Conservation (phyloP, 2,329 filamentous ascomycete genomes). For the Raffaelea ambrosiae region DNA sequence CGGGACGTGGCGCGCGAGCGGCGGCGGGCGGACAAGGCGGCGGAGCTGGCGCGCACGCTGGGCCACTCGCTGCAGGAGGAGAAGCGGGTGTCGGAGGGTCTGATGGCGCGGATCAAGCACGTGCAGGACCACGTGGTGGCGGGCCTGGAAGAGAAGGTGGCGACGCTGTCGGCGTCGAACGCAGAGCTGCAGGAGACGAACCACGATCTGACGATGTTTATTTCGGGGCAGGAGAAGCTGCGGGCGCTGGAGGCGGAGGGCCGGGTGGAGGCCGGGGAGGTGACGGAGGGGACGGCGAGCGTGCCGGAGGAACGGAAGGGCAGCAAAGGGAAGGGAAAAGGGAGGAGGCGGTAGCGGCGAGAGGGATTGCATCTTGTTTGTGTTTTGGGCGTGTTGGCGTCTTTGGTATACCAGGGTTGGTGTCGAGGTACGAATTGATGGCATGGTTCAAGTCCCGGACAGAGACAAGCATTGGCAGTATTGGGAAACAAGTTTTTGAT, state of each 20-base stretch:
- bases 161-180: slow-evolving; percentile 52
- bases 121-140: slow-evolving; percentile 56
- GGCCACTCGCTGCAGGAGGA: slow-evolving; percentile 76
- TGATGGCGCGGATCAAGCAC: slow-evolving; percentile 75
- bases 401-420: too few relatives aligned
- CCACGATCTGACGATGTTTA: slow-evolving; percentile 78
- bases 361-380: too few relatives aligned
- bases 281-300: slow-evolving; percentile 64
- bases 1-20: slow-evolving; percentile 62
- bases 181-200: slow-evolving; percentile 78
- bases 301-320: slow-evolving; percentile 48
- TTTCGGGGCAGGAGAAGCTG: slow-evolving; percentile 74
- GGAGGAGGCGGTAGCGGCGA: too few relatives aligned
- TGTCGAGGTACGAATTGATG: too few relatives aligned
- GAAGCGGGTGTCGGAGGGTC: slow-evolving; percentile 70
- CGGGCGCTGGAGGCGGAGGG: slow-evolving; percentile 58
- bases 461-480: too few relatives aligned
- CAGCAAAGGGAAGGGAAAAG: slow-evolving; percentile 21
- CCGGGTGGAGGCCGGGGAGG: slow-evolving; percentile 55
- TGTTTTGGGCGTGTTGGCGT: too few relatives aligned
- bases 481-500: too few relatives aligned
- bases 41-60: slow-evolving; percentile 66
- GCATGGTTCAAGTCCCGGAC: too few relatives aligned
- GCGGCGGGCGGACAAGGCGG: slow-evolving; percentile 60
- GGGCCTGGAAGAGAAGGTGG: slow-evolving; percentile 46